A percentile compares a stretch with the other conserved stretches of the same genome.
Conservation (phyloP, 208 protist species). For the Leishmania guyanensis region DNA sequence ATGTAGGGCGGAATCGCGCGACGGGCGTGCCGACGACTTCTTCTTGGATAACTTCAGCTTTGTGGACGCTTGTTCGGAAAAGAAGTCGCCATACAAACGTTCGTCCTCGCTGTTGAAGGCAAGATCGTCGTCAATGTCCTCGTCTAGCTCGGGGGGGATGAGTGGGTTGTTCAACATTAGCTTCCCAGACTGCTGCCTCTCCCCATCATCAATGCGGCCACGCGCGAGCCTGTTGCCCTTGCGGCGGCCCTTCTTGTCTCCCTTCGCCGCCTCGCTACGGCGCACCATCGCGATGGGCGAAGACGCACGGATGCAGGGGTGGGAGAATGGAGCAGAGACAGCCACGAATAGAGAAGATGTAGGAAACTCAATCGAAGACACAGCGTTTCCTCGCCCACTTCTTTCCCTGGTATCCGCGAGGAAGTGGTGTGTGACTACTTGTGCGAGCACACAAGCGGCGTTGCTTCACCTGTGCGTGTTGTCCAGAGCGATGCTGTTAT, state of each 20-base stretch:
- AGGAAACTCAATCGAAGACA: neutral
- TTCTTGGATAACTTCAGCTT: constrained; percentile 37
- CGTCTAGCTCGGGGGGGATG: constrained; percentile 85
- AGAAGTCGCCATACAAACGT: constrained; percentile 86
- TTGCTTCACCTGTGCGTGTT: neutral
- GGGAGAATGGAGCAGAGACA: neutral
- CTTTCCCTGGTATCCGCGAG: neutral
- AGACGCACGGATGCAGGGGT: neutral
- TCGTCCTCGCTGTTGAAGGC: constrained; percentile 93
- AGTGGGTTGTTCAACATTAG: constrained; percentile 83
- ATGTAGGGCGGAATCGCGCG: neutral
- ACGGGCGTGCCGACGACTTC: constrained; percentile 12
- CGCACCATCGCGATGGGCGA: constrained; percentile 10
- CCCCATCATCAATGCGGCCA: constrained; percentile 25
- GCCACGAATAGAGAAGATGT: neutral
- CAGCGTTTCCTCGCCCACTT: neutral
- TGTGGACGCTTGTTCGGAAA: constrained; percentile 32
- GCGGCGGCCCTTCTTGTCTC: constrained; percentile 12
- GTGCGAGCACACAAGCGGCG: neutral
- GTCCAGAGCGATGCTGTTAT: neutral
- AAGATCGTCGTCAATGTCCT: constrained; percentile 92
- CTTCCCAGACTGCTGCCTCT: constrained; percentile 59
- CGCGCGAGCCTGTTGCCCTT: constrained; percentile 8
- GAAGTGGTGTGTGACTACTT: neutral
- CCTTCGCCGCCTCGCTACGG: constrained; percentile 11